Base-by-base conservation (phyloP, 2,329 filamentous ascomycete genomes). In the Grosmannia penicillata region DNA sequence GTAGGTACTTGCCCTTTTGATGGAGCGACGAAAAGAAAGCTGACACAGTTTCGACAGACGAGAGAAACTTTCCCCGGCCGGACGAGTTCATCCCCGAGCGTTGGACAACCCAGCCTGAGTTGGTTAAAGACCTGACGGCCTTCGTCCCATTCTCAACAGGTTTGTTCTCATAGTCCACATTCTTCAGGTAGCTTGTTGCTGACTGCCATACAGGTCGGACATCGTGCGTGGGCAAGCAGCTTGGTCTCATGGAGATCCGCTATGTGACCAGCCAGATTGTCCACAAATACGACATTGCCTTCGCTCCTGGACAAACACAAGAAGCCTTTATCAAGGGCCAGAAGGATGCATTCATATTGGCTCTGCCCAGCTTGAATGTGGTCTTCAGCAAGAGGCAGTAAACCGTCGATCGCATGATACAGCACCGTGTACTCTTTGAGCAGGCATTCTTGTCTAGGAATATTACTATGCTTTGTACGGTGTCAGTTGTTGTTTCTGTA, bases 141-240 rank as follows among this genome's bases (percentile, higher is more conserved):
- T 56, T 48, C 37, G 43, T 41, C 7, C 54, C 53, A 1, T 57
- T 56, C 38, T 46, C 46, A 0, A 43, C 37, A 14, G 53, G 52
- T 52, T 42, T 26, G 49, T 42, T 6, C 14, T 13, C 13, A 13
- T 18, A 26, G 23, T 15, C n/a, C n/a, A n/a, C n/a, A n/a, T n/a
- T n/a, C n/a, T n/a, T n/a, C n/a, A n/a, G n/a, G n/a, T n/a, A n/a
- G n/a, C n/a, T n/a, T n/a, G 6, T 26, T 13, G 8, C 30, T 13
- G 29, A n/a, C 27, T 18, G 8, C 25, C 22, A 11, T 32, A 17
- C 22, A 55, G 56, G 56, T 3, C 49, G 46, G 1, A 54, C 54
- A 34, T 52, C 53, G 6, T 60, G 58, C 29, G 53, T 54, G 2
- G 58, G 58, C 1, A 59, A 58, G 40, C 51, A 54, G 39, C 47